Percentiles rank a stretch among this genome's conserved stretches.
phyloP scores from a whole-genome alignment of 345 rosid genomes.

The Alliaria petiolata region DNA sequence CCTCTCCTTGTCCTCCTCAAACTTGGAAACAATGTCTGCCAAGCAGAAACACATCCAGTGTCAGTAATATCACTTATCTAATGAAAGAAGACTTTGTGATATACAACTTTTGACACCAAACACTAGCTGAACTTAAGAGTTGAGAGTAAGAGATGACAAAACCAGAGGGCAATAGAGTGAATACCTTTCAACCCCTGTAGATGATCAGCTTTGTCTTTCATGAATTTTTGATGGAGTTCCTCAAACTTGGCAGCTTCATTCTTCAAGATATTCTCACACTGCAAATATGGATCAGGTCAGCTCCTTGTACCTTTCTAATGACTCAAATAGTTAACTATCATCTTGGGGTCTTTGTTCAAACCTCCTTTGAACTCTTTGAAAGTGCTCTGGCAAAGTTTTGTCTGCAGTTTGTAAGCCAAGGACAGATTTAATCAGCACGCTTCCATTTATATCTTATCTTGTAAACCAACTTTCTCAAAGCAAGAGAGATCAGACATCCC shows the following conservation, averaged over 20 bases:
- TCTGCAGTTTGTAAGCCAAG: conserved; percentile 35
- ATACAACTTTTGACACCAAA: background rate
- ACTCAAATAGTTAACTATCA: background rate
- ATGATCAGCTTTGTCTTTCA: conserved; percentile 58
- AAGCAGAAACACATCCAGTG: conserved; percentile 3
- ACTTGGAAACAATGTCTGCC: conserved; percentile 62
- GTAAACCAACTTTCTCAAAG: background rate
- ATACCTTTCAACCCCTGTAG: conserved; percentile 59
- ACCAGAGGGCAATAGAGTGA: background rate
- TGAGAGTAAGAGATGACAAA: no score
- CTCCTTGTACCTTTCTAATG: background rate
- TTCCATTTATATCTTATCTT: background rate
- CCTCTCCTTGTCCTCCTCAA: conserved; percentile 78
- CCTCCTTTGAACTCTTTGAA: conserved; percentile 83
- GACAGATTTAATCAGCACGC: background rate
- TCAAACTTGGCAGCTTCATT: conserved; percentile 62
- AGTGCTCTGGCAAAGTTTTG: conserved; percentile 63
- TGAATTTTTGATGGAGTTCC: conserved; percentile 55
- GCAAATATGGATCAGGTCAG: conserved; percentile 19
- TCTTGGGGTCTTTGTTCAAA: conserved; percentile 23
- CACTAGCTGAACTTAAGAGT: no score
- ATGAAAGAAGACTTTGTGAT: background rate
- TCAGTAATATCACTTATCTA: background rate
- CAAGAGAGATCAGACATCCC: background rate
- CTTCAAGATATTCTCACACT: conserved; percentile 70